Conservation (phyloP, 352 stramenopile species). For the Globisporangium ultimum region DNA sequence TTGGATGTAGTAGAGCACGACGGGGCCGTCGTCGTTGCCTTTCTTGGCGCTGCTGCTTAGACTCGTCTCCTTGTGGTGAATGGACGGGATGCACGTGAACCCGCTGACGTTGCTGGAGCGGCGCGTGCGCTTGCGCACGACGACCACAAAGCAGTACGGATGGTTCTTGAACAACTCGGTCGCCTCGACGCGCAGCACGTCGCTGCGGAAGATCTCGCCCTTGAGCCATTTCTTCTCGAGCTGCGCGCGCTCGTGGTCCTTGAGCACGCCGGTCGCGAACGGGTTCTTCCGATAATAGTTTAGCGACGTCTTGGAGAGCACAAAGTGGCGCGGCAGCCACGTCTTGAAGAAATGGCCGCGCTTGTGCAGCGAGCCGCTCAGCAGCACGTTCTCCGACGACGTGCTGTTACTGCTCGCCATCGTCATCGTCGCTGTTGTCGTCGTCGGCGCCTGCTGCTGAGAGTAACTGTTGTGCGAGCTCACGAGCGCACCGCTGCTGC, state of each 20-base stretch:
- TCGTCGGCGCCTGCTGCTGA: background rate
- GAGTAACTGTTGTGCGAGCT: background rate
- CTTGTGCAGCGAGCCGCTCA: conserved; percentile 61
- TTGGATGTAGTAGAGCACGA: conserved; percentile 73
- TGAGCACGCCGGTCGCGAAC: conserved; percentile 16
- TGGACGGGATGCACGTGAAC: conserved; percentile 37
- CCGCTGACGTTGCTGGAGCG: conserved; percentile 21
- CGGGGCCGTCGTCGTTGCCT: conserved; percentile 30
- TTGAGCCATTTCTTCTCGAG: conserved; percentile 64
- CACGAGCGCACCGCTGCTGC: background rate
- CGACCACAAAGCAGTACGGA: conserved; percentile 59
- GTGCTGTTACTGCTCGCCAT: background rate
- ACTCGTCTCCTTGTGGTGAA: conserved; percentile 58
- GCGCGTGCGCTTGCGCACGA: conserved; percentile 54
- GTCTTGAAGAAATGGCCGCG: conserved; percentile 75
- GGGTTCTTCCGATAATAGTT: conserved; percentile 78
- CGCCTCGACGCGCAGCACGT: conserved; percentile 60
- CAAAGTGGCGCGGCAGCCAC: conserved; percentile 67
- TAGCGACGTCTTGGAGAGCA: conserved; percentile 55
- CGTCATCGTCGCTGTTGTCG: background rate
- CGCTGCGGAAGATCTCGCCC: conserved; percentile 50
- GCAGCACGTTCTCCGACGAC: conserved; percentile 36
- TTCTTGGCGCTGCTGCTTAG: conserved; percentile 25
- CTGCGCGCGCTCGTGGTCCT: conserved; percentile 37
- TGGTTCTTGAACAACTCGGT: conserved; percentile 60